phyloP scores from a whole-genome alignment of 495 filamentous ascomycete species.

The Podospora anserina region DNA sequence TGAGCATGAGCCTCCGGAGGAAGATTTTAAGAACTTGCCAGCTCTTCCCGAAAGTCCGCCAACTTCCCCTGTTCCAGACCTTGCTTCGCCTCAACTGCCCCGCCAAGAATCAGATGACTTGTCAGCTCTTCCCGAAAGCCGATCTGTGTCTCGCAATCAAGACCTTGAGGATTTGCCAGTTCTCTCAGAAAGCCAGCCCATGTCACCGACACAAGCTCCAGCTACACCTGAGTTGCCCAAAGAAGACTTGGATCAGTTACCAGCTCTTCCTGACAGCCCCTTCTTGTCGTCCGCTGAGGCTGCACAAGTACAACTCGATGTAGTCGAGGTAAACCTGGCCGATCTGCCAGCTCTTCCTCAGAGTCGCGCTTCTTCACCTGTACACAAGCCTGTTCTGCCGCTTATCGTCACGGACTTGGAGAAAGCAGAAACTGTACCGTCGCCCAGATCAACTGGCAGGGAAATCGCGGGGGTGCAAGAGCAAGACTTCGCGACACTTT shows the following conservation, averaged over 20 bases:
- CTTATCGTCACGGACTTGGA: neutral
- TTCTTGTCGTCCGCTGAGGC: neutral
- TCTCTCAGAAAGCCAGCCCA: neutral
- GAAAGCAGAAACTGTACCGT: neutral
- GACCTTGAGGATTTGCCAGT: conserved; percentile 3
- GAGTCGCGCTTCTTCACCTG: conserved; percentile 16
- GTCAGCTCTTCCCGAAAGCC: conserved; percentile 5
- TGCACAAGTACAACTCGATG: neutral
- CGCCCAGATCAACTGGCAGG: neutral
- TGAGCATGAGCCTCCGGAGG: neutral
- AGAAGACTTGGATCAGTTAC: neutral
- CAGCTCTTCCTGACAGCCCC: neutral
- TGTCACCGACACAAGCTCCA: neutral
- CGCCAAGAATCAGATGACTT: neutral
- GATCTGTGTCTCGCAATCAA: neutral
- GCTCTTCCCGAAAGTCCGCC: conserved; percentile 7
- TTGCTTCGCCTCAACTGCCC: neutral
- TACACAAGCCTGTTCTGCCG: neutral
- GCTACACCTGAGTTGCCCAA: neutral
- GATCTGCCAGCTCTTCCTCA: conserved; percentile 18
- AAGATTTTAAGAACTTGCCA: neutral
- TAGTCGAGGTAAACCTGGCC: neutral
- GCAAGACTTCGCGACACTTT: conserved; percentile 11
- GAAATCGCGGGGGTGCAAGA: conserved; percentile 7
- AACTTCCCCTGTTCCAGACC: neutral